These are phyloP conservation scores for Ganoderma leucocontextum DNA, from an alignment of 1,284 basidiomycete species.

Conservation along the genomic window DNA sequence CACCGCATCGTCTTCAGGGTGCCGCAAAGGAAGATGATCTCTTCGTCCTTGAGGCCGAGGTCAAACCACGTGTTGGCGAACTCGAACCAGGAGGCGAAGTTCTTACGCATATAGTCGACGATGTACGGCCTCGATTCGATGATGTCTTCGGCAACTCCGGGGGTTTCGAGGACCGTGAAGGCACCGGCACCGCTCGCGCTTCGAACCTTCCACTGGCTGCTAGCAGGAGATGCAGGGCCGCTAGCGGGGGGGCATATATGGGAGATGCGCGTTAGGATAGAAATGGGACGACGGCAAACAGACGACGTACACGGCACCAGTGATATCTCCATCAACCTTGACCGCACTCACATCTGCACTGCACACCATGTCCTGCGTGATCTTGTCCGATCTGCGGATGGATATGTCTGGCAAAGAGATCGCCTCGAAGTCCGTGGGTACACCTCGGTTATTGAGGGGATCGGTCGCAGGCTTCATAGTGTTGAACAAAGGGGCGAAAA, in stretches of 20 bases:
- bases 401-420: too few relatives aligned
- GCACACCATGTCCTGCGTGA: neutral
- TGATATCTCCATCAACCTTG: too few relatives aligned
- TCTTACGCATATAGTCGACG: slow-evolving; percentile 20
- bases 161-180: slow-evolving; percentile 18
- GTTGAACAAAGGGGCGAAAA: neutral
- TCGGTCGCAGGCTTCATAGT: neutral
- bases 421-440: too few relatives aligned
- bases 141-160: neutral
- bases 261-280: too few relatives aligned
- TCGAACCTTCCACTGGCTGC: neutral
- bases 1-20: slow-evolving; percentile 28
- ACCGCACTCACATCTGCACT: too few relatives aligned
- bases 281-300: too few relatives aligned
- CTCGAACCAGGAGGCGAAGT: slow-evolving; percentile 33
- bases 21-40: slow-evolving; percentile 31
- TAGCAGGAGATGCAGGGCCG: too few relatives aligned
- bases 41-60: slow-evolving; percentile 9
- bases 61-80: slow-evolving; percentile 25
- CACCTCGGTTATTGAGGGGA: neutral
- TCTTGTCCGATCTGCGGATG: neutral
- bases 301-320: too few relatives aligned
- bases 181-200: slow-evolving; percentile 12
- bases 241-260: too few relatives aligned
- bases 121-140: slow-evolving; percentile 13